Evolutionary conservation across 1,284 basidiomycete species (phyloP).

Genomic region (Meira nashicola): DNA sequence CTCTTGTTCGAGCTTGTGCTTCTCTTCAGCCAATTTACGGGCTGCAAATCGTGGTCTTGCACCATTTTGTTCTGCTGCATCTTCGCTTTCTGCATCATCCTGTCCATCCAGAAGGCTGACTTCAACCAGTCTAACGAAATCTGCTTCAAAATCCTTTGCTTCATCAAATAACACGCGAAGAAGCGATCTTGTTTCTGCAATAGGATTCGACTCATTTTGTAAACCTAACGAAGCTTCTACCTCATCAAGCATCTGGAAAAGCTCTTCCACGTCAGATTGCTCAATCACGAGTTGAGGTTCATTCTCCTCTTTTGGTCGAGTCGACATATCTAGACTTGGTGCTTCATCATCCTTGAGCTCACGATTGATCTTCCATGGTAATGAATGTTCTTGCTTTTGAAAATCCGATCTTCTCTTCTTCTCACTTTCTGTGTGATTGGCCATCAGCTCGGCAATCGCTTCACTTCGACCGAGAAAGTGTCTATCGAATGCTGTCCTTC

Average conservation of each 20-base stretch:
- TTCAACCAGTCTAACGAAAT: conserved; percentile 39
- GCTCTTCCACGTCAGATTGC: conserved; percentile 28
- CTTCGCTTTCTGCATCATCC: conserved; percentile 11
- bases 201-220: conserved; percentile 18
- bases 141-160: conserved; percentile 25
- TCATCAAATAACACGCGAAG: conserved; percentile 30
- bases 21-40: background rate
- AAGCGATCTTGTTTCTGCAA: conserved; percentile 30
- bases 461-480: conserved; percentile 40
- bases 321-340: conserved; percentile 44
- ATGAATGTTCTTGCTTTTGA: conserved; percentile 23
- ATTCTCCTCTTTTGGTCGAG: conserved; percentile 19
- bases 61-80: conserved; percentile 16
- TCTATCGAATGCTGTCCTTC: conserved; percentile 71
- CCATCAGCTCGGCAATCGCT: conserved; percentile 49
- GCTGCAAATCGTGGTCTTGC: background rate
- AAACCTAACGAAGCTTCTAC: background rate
- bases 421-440: conserved; percentile 33
- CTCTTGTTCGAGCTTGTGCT: conserved; percentile 9
- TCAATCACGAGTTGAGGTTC: conserved; percentile 15
- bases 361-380: conserved; percentile 43
- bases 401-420: conserved; percentile 34
- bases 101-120: conserved; percentile 22
- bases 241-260: conserved; percentile 30
- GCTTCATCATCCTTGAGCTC: conserved; percentile 30